Conservation (phyloP, 352 stramenopile species). For the Aphanomyces astaci region DNA sequence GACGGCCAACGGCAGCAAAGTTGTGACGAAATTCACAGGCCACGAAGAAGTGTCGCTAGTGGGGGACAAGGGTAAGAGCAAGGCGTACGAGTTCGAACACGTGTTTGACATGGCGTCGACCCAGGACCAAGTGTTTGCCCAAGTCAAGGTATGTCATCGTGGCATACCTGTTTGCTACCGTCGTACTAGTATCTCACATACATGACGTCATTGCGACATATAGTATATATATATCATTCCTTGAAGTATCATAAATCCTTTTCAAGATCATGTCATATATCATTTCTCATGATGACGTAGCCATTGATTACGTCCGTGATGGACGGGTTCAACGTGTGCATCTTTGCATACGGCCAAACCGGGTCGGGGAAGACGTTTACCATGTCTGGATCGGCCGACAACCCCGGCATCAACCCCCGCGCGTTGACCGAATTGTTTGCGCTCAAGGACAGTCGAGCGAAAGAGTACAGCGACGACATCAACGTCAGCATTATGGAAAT, state of each 20-base stretch:
- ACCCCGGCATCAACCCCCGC: slow-evolving; percentile 74
- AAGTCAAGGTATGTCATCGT: slow-evolving; percentile 38
- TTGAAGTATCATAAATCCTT: too few species aligned
- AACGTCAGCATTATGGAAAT: slow-evolving; percentile 93
- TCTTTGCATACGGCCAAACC: slow-evolving; percentile 86
- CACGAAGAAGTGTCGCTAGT: slow-evolving; percentile 65
- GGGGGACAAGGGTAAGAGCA: slow-evolving; percentile 79
- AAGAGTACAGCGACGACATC: slow-evolving; percentile 80
- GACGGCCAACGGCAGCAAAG: slow-evolving; percentile 57
- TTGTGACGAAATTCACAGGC: slow-evolving; percentile 70
- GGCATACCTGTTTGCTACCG: too few species aligned
- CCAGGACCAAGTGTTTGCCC: slow-evolving; percentile 68
- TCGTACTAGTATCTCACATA: too few species aligned
- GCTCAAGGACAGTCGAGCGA: slow-evolving; percentile 48
- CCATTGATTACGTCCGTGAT: slow-evolving; percentile 77
- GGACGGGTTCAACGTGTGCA: slow-evolving; percentile 85
- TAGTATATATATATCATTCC: too few species aligned
- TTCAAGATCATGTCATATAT: background rate
- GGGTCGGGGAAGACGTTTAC: slow-evolving; percentile 84
- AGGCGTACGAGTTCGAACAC: slow-evolving; percentile 79
- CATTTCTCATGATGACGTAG: background rate
- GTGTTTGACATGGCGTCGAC: slow-evolving; percentile 74
- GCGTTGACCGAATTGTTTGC: slow-evolving; percentile 78
- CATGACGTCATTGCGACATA: too few species aligned
- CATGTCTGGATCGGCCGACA: slow-evolving; percentile 64